Percentiles rank a stretch among this genome's conserved stretches.
Evolutionary conservation across 106 monocot genomes (phyloP).

Genomic region (Narthecium ossifragum): DNA sequence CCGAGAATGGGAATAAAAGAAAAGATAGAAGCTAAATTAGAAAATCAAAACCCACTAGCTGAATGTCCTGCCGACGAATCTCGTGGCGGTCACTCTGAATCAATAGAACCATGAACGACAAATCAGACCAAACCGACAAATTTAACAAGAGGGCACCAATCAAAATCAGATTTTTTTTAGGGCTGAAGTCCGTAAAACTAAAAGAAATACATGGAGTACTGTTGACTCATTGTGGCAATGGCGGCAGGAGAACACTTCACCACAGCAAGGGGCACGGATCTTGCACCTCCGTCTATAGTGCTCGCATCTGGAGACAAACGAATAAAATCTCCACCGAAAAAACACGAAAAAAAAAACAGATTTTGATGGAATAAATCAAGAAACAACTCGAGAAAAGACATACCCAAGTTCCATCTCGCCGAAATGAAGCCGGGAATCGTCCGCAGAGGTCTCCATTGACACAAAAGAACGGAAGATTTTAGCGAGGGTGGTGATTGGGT

Average conservation of each 20-base stretch:
- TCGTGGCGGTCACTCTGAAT: slow-evolving; percentile 41
- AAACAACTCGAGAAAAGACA: neutral
- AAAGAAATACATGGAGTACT: slow-evolving; percentile 9
- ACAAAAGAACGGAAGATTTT: too few species aligned
- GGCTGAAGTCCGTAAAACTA: neutral
- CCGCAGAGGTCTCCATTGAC: slow-evolving; percentile 10
- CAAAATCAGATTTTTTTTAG: neutral
- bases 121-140: neutral
- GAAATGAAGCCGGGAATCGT: slow-evolving; percentile 25
- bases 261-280: slow-evolving; percentile 68
- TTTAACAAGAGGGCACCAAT: neutral
- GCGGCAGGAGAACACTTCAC: slow-evolving; percentile 52
- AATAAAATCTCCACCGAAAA: neutral
- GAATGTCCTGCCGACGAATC: slow-evolving; percentile 40
- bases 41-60: slow-evolving; percentile 22
- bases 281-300: slow-evolving; percentile 64
- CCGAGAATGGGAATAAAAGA: neutral
- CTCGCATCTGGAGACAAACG: slow-evolving; percentile 32
- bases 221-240: slow-evolving; percentile 74
- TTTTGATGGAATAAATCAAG: too few species aligned
- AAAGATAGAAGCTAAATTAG: neutral
- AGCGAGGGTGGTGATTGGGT: too few species aligned
- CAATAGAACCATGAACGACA: neutral
- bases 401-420: slow-evolving; percentile 66
- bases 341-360: neutral